A percentile compares a stretch with the other conserved stretches of the same genome.
phyloP scores from a whole-genome alignment of 768 basidiomycete species.

The Mrakia gelida region DNA sequence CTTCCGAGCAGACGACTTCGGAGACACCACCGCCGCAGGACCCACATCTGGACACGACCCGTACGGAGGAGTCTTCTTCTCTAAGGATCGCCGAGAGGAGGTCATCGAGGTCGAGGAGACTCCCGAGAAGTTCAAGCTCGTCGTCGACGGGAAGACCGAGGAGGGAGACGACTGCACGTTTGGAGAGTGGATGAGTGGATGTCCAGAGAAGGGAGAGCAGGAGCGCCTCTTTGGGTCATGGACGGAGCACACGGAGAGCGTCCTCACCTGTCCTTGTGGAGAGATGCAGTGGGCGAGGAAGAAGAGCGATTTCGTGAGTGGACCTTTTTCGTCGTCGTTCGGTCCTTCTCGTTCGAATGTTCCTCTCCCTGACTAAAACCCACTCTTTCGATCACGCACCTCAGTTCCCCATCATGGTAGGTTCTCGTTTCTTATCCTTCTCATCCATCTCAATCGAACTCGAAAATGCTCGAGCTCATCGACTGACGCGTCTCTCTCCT shows the following conservation, averaged over 20 bases:
- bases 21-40: not conserved
- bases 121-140: slow-evolving; percentile 54
- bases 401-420: slow-evolving; percentile 67
- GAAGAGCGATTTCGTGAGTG: slow-evolving; percentile 61
- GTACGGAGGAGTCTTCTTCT: slow-evolving; percentile 91
- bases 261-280: slow-evolving; percentile 23
- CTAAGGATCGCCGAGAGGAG: slow-evolving; percentile 85
- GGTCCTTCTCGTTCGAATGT: not conserved
- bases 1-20: slow-evolving; percentile 11
- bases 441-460: slow-evolving; percentile 13
- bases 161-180: slow-evolving; percentile 26
- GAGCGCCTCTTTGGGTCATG: slow-evolving; percentile 27
- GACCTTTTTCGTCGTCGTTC: not conserved
- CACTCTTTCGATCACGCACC: not conserved
- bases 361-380: not conserved
- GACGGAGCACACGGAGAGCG: slow-evolving; percentile 25
- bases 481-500: slow-evolving; percentile 18
- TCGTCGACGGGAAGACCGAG: not conserved
- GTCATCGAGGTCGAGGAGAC: slow-evolving; percentile 87
- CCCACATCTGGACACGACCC: slow-evolving; percentile 54
- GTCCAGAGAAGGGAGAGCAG: slow-evolving; percentile 58
- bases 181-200: slow-evolving; percentile 96
- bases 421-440: slow-evolving; percentile 39
- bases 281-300: slow-evolving; percentile 53
- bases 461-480: slow-evolving; percentile 23